phyloP scores from a whole-genome alignment of 1,139 yeast genomes.

The Arxiozyma slooffiae region DNA sequence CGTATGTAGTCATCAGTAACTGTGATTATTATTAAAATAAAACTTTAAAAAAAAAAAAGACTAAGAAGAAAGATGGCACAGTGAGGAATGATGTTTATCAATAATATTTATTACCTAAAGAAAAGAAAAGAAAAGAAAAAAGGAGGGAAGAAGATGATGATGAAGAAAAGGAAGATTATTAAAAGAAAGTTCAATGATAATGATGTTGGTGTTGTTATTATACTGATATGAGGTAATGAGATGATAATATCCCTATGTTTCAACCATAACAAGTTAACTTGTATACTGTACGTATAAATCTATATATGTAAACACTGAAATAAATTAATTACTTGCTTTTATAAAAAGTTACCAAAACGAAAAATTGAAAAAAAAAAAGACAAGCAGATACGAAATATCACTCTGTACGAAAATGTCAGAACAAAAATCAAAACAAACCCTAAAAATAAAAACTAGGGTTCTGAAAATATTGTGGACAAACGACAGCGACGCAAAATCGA shows the following conservation, averaged over 20 bases:
- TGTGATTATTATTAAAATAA: background rate
- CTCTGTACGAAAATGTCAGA: background rate
- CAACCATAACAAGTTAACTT: too few species aligned
- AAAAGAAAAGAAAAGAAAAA: background rate
- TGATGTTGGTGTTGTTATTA: too few species aligned
- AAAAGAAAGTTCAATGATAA: too few species aligned
- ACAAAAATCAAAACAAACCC: background rate
- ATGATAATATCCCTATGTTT: too few species aligned
- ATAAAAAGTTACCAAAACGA: too few species aligned
- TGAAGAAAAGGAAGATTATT: background rate
- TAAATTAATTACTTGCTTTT: too few species aligned
- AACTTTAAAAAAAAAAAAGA: too few species aligned
- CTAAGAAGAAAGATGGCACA: background rate
- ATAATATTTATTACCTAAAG: background rate
- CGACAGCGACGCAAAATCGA: too few species aligned
- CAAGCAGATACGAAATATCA: background rate
- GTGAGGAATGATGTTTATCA: background rate
- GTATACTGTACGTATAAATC: too few species aligned
- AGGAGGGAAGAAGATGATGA: background rate
- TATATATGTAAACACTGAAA: too few species aligned
- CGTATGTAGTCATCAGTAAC: constrained; percentile 14
- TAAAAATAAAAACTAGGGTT: background rate
- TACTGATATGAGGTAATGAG: too few species aligned
- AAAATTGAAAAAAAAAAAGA: background rate
- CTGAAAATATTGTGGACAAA: too few species aligned